Base-by-base conservation (phyloP, 2,329 filamentous ascomycete species). In the Leptodontidium sp. region DNA sequence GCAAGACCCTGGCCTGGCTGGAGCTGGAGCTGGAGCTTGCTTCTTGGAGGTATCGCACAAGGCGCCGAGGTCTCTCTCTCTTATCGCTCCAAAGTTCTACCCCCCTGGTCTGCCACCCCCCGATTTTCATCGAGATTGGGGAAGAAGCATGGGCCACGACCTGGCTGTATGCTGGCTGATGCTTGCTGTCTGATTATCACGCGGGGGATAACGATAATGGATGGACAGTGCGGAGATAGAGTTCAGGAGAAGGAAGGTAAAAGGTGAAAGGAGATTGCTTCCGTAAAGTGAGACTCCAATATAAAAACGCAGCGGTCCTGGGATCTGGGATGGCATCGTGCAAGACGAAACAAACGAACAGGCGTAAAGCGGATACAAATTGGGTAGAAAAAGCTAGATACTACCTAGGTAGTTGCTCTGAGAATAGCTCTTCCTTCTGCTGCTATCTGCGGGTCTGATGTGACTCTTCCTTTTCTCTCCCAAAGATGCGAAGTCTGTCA, bases 171-270 rank as follows among this genome's bases (percentile, higher is more conserved):
- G 32, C 35, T 40, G 8, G 6, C 29, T 4, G 29, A 32, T 32
- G 29, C 29, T 32, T 32, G 29, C 29, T 32, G 29, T 58, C 17
- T 38, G 35, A 55, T 53, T 53, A 64, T 45, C 49, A 64, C 61
- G 49, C 61, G 61, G 61, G 61, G 61, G 61, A 58, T 58, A 38
- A 58, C 32, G 55, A 58, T 58, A 21, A 58, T 24, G 38, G 32
- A 40, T 9, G n/a, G 32, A 55, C 61, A 43, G 35, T 64, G 61
- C 40, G 61, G 61, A 64, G 50, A 64, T 64, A 43, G 49, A 64
- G 61, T 64, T 55, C 61, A 21, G 32, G 38, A 55, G 26, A 14
- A 53, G 47, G 45, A 15, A 24, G 35, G 38, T 35, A 32, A 32
- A 32, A 32, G 29, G 29, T 32, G 21, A 58, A 58, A 58, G 55